Evolutionary conservation across 1,139 yeast species (phyloP).

Genomic region (Lipomyces yarrowii): DNA sequence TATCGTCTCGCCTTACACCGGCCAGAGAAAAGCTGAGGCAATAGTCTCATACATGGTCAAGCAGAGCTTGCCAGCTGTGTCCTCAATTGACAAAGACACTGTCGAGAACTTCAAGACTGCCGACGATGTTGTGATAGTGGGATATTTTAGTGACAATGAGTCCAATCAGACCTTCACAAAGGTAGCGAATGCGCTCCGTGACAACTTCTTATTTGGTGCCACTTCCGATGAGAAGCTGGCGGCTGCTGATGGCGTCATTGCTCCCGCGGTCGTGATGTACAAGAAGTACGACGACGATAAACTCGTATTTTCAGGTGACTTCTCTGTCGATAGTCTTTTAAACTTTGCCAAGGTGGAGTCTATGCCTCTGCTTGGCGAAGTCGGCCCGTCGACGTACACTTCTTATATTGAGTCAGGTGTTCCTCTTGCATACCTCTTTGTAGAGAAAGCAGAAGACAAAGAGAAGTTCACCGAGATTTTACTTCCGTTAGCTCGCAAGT

Average conservation of each 20-base stretch:
- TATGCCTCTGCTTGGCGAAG: constrained; percentile 88
- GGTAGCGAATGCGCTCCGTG: constrained; percentile 62
- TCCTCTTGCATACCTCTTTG: constrained; percentile 90
- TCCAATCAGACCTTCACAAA: constrained; percentile 54
- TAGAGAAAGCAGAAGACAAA: constrained; percentile 68
- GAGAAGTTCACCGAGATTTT: constrained; percentile 56
- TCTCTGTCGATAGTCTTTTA: constrained; percentile 46
- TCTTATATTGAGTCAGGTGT: constrained; percentile 68
- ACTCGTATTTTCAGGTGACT: constrained; percentile 47
- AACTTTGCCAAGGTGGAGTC: constrained; percentile 68
- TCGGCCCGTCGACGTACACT: constrained; percentile 79
- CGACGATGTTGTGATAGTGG: constrained; percentile 59
- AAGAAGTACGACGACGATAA: constrained; percentile 52
- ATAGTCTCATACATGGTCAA: constrained; percentile 79
- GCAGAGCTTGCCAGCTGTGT: constrained; percentile 81
- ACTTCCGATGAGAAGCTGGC: constrained; percentile 54
- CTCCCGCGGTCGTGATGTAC: constrained; percentile 54
- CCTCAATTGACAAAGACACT: constrained; percentile 53
- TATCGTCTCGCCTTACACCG: constrained; percentile 59
- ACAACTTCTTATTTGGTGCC: constrained; percentile 62
- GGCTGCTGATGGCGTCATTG: constrained; percentile 48
- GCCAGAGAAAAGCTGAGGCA: constrained; percentile 80
- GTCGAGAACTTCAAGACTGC: constrained; percentile 52
- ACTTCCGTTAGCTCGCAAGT: constrained; percentile 65
- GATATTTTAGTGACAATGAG: constrained; percentile 46